These are phyloP conservation scores for Serendipita sp. DNA, from an alignment of 1,284 basidiomycete species.

Conservation along the genomic window DNA sequence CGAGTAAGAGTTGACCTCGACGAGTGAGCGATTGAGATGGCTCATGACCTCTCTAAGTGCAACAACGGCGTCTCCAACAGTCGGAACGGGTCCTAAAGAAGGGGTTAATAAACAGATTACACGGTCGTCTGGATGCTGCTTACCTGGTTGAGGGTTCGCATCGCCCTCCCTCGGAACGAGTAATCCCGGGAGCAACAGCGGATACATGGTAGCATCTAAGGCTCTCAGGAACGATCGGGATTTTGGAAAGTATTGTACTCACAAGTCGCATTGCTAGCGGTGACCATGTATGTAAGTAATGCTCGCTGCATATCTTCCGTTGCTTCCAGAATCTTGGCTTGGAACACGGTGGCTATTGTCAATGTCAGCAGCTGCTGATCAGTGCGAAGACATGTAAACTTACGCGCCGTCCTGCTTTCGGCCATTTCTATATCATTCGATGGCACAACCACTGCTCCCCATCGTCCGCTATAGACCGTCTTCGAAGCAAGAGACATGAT, in stretches of 20 bases:
- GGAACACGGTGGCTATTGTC: slow-evolving; percentile 32
- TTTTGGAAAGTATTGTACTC: slow-evolving; percentile 7
- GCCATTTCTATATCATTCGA: slow-evolving; percentile 56
- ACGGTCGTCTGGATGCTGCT: slow-evolving; percentile 7
- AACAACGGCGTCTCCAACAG: slow-evolving; percentile 59
- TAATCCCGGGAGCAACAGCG: neutral
- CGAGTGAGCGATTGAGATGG: slow-evolving; percentile 45
- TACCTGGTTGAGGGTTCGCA: slow-evolving; percentile 7
- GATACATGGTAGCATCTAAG: neutral
- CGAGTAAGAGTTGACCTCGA: slow-evolving; percentile 52
- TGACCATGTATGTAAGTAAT: slow-evolving; percentile 50
- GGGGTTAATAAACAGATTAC: neutral
- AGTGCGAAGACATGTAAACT: slow-evolving; percentile 11
- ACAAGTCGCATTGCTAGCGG: slow-evolving; percentile 56
- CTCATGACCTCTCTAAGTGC: slow-evolving; percentile 49
- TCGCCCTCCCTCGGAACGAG: neutral
- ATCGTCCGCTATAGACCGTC: slow-evolving; percentile 51
- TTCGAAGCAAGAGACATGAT: slow-evolving; percentile 65
- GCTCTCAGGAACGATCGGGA: neutral
- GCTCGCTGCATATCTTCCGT: slow-evolving; percentile 43
- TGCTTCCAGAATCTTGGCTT: slow-evolving; percentile 35
- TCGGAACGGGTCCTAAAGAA: slow-evolving; percentile 52
- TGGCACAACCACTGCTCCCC: slow-evolving; percentile 47
- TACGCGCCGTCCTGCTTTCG: slow-evolving; percentile 43
- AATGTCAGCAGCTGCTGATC: neutral